These are phyloP conservation scores for Teratosphaeria gauchensis DNA, from an alignment of 2,329 filamentous ascomycete genomes.

Conservation along the genomic window DNA sequence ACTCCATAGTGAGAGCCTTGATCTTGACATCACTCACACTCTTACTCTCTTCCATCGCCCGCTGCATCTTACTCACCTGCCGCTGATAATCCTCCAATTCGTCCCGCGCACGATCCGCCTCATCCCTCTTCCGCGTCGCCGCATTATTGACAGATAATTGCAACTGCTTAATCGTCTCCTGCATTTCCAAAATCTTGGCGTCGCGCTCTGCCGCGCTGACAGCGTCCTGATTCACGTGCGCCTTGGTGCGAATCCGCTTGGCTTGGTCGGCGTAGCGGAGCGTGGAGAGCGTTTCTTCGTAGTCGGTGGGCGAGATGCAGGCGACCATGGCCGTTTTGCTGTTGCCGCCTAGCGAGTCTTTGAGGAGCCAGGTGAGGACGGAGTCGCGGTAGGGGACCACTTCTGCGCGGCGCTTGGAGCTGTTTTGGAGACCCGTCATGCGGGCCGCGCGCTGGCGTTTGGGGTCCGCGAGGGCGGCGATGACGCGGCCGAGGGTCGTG, in stretches of 20 bases:
- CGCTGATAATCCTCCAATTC: conserved; percentile 90
- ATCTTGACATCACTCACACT: conserved; percentile 93
- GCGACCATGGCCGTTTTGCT: conserved; percentile 99
- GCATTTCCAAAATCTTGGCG: conserved; percentile 88
- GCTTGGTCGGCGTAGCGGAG: conserved; percentile 95
- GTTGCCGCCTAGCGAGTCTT: conserved; percentile 92
- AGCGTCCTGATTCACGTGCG: conserved; percentile 90
- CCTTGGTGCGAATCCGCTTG: conserved; percentile 90
- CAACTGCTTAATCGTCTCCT: conserved; percentile 79
- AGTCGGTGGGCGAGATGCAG: conserved; percentile 89
- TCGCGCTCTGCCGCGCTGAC: conserved; percentile 88
- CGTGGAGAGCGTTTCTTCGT: conserved; percentile 93
- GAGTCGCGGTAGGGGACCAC: conserved; percentile 92
- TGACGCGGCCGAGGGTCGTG: conserved; percentile 88
- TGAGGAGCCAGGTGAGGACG: conserved; percentile 73
- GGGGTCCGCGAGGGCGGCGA: conserved; percentile 72
- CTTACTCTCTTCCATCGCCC: conserved; percentile 88
- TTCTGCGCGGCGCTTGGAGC: conserved; percentile 15
- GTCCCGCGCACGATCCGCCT: conserved; percentile 62
- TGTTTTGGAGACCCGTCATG: conserved; percentile 37
- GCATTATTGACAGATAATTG: conserved; percentile 61
- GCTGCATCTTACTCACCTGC: conserved; percentile 80
- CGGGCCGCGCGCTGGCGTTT: conserved; percentile 37
- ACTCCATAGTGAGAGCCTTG: conserved; percentile 55
- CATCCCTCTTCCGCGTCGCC: conserved; percentile 61